Evolutionary conservation across 2,329 filamentous ascomycete species (phyloP).

Genomic region (Sporothrix dimorphospora): DNA sequence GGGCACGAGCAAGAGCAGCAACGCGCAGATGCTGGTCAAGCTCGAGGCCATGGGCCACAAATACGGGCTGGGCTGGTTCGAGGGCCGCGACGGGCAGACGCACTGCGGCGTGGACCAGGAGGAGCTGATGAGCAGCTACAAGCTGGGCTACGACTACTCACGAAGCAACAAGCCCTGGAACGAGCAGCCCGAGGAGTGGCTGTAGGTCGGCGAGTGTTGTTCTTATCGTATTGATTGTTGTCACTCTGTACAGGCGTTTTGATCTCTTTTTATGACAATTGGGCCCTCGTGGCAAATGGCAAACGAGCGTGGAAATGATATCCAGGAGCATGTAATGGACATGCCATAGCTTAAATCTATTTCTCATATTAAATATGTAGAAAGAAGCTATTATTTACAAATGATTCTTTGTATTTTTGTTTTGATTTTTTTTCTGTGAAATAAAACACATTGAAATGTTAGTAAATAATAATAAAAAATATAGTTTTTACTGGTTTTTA

Average conservation of each 20-base stretch:
- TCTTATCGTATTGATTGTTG: background rate
- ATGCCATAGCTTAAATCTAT: background rate
- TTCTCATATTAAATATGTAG: background rate
- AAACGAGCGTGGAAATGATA: background rate
- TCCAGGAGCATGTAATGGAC: background rate
- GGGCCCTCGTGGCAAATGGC: no score
- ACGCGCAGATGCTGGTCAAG: conserved; percentile 62
- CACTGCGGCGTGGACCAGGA: conserved; percentile 81
- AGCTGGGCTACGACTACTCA: conserved; percentile 60
- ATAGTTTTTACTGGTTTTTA: no score
- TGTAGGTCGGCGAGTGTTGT: conserved; percentile 35
- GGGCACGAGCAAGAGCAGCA: conserved; percentile 65
- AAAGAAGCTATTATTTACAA: background rate
- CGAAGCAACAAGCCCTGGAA: conserved; percentile 57
- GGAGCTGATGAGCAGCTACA: conserved; percentile 67
- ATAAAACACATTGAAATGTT: no score
- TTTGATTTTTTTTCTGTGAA: background rate
- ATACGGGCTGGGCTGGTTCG: conserved; percentile 79
- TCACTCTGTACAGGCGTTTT: background rate
- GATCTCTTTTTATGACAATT: background rate
- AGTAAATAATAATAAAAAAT: no score
- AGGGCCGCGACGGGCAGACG: conserved; percentile 69
- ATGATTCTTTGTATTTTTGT: background rate
- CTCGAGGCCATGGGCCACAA: conserved; percentile 54
- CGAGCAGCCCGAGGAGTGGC: conserved; percentile 44